Evolutionary conservation across 768 basidiomycete species (phyloP), one percentile per base, ranked within the genome.

Genomic region (Boletus insuetus): DNA sequence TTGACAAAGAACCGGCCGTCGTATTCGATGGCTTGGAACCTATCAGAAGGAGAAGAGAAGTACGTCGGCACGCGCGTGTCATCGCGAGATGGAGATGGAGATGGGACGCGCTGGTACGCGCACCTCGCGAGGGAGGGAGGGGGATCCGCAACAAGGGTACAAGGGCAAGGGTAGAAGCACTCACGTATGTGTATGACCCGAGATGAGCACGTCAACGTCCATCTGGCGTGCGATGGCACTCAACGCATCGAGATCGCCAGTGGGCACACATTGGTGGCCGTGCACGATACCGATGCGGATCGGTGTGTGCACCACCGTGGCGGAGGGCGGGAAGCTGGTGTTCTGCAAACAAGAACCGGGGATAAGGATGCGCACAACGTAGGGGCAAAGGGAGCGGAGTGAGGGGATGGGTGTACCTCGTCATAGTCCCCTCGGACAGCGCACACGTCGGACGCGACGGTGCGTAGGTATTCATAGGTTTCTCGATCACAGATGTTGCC

Each of bases 401-500:
- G 19, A 40, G 43, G 26, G 20, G 20, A 40, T 38, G 38, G 47
- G 72, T 77, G 56, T 67, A 94, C 93, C 78, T 98, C 95, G 68
- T 99, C 97, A 64, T 92, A 97, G 70, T 98, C 97, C 4, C 97
- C 97, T 62, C 86, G 80, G 3, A 95, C 96, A 41, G 94, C 88
- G 60, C 91, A 82, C 8, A 98, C 91, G 66, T 98, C 97, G 11
- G 91, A 85, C 17, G 91, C 87, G n/a, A 99, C 90, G 14, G 91
- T 94, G 60, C 92, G 80, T 22, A 99, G 79, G 76, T 97, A 98
- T 63, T 98, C 97, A 72, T 90, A 94, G 8, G 97, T 98, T 73
- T 98, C 96, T 65, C 88, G 87, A 75, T 99, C 97, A 71, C 93
- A 95, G 22, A 98, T 88, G 69, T 98, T 98, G 45, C 97, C 97